These are phyloP conservation scores for Globisporangium polare DNA, from an alignment of 352 stramenopile species.

Conservation along the genomic window DNA sequence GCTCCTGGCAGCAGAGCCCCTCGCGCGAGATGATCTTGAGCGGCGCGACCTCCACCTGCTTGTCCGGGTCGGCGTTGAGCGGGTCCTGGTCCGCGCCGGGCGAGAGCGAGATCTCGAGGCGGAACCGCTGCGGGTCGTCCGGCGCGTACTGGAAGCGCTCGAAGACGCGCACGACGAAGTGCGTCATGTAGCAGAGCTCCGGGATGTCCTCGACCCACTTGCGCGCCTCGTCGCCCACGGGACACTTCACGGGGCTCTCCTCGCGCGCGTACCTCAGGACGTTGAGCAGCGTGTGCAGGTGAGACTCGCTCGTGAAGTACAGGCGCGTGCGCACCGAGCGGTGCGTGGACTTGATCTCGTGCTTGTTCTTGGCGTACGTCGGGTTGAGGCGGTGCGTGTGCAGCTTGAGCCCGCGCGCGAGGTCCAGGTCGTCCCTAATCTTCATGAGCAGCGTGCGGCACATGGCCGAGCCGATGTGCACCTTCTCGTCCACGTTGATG, in stretches of 20 bases:
- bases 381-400: conserved; percentile 81
- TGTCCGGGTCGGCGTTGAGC: conserved; percentile 49
- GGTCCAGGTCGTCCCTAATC: conserved; percentile 84
- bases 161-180: conserved; percentile 99
- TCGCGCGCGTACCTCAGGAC: conserved; percentile 90
- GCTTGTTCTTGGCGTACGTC: conserved; percentile 77
- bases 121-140: conserved; percentile 73
- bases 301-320: conserved; percentile 99
- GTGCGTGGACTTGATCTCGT: conserved; percentile 89
- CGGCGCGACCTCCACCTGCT: conserved; percentile 65
- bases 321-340: conserved; percentile 96
- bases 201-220: conserved; percentile 90
- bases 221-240: conserved; percentile 63
- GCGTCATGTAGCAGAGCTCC: conserved; percentile 99
- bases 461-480: conserved; percentile 85
- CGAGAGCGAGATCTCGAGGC: conserved; percentile 83
- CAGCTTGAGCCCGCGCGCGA: conserved; percentile 66
- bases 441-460: conserved; percentile 86
- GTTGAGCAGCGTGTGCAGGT: conserved; percentile 98
- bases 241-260: conserved; percentile 48
- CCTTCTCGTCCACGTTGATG: conserved; percentile 86
- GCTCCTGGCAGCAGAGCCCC: conserved; percentile 74
- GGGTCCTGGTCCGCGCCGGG: conserved; percentile 74
- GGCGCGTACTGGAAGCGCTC: conserved; percentile 84
- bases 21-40: conserved; percentile 83